These are phyloP conservation scores for Silene vulgaris DNA, from an alignment of 179 eudicot genomes.

Conservation along the genomic window DNA sequence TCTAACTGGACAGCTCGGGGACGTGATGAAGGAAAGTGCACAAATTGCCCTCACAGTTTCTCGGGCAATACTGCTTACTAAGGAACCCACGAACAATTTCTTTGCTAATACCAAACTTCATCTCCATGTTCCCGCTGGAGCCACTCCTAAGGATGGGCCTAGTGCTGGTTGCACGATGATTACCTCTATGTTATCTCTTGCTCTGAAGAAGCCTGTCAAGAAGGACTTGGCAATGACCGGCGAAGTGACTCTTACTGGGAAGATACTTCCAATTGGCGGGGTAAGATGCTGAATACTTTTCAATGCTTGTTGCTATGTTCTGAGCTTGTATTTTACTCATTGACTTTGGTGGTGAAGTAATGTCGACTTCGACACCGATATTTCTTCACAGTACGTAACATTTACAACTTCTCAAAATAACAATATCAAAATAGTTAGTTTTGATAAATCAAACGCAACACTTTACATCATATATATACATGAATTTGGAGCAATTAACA, in stretches of 20 bases:
- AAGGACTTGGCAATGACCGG: constrained; percentile 98
- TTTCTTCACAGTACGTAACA: too few relatives aligned
- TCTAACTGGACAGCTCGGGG: constrained; percentile 95
- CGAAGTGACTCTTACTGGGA: constrained; percentile 86
- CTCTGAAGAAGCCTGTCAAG: constrained; percentile 70
- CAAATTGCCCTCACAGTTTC: constrained; percentile 92
- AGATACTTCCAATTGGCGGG: constrained; percentile 98
- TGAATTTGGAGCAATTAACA: too few relatives aligned
- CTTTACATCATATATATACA: too few relatives aligned
- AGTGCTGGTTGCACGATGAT: constrained; percentile 99
- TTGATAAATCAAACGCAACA: too few relatives aligned
- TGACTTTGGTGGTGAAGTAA: background rate
- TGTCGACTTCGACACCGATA: background rate
- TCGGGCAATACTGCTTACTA: constrained; percentile 56
- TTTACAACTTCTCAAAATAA: too few relatives aligned
- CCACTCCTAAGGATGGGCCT: constrained; percentile 98
- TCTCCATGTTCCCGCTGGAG: constrained; percentile 98
- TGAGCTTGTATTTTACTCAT: background rate
- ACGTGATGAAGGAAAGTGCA: constrained; percentile 99
- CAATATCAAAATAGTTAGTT: too few relatives aligned
- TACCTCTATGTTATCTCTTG: constrained; percentile 82
- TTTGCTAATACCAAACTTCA: constrained; percentile 81
- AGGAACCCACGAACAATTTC: constrained; percentile 55
- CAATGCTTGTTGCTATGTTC: background rate
- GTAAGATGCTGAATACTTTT: constrained; percentile 37